A percentile compares a stretch with the other conserved stretches of the same genome.
Conservation (phyloP, 108 stramenopile genomes). For the Asterionellopsis glacialis region DNA sequence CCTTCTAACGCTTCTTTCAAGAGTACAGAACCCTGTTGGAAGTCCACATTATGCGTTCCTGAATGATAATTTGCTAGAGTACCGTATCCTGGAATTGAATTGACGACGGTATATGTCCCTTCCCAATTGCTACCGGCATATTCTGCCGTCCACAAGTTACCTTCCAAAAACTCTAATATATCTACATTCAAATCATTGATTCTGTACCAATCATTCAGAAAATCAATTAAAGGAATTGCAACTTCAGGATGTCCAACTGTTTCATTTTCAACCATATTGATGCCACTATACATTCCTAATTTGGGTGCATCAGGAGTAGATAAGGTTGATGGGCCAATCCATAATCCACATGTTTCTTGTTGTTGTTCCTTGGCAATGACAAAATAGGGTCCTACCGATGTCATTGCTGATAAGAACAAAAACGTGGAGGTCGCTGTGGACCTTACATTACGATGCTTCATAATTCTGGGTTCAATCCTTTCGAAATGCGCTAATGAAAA, state of each 20-base stretch:
- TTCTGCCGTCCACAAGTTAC: slow-evolving; percentile 30
- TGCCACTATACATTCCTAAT: slow-evolving; percentile 42
- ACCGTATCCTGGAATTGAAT: slow-evolving; percentile 35
- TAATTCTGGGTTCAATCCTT: no score
- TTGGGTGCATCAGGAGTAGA: slow-evolving; percentile 14
- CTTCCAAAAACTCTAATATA: slow-evolving; percentile 29
- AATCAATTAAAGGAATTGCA: slow-evolving; percentile 47
- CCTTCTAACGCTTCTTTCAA: slow-evolving; percentile 11
- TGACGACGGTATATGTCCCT: slow-evolving; percentile 16
- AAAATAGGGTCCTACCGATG: no score
- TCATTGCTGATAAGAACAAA: no score
- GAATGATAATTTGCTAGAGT: slow-evolving; percentile 36
- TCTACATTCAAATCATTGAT: neutral
- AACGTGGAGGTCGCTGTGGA: no score
- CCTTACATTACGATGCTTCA: no score
- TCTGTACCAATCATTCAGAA: slow-evolving; percentile 11
- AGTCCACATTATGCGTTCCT: slow-evolving; percentile 34
- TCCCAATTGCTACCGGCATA: slow-evolving; percentile 31
- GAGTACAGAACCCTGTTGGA: slow-evolving; percentile 18
- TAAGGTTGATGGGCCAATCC: slow-evolving; percentile 36
- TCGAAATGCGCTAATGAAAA: no score
- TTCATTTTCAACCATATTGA: slow-evolving; percentile 17
- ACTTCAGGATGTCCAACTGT: slow-evolving; percentile 35
- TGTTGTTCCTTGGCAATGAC: no score
- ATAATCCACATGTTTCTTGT: slow-evolving; percentile 23